Evolutionary conservation across 768 basidiomycete genomes (phyloP), one percentile per base, ranked within the genome.

Genomic region (Coprinopsis cinerea): DNA sequence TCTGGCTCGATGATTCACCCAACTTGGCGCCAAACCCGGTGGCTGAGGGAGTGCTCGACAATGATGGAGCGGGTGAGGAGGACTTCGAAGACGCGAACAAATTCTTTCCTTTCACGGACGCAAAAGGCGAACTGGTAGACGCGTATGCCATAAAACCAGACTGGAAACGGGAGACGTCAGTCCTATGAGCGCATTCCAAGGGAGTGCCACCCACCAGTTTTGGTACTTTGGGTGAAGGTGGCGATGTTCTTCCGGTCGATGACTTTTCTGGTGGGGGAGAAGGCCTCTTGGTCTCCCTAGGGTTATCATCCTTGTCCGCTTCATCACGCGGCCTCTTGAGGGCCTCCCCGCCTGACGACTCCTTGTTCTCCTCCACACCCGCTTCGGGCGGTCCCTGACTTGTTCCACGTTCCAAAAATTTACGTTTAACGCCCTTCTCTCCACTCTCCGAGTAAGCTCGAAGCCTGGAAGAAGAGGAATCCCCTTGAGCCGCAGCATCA

Each of bases 71-170:
- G 37, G 30, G 28, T 20, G 56, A 53, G 11, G 71, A 72, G 17
- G 67, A 53, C 30, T 75, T 58, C 57, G 71, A 72, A 10, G 73
- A 65, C 15, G 67, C 61, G 57, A 80, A 79, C 20, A 74, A 55
- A 59, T 77, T 85, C 52, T 82, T 77, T 41, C 85, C 88, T 56
- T 83, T 87, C 59, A 86, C 80, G 41, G 77, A 65, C 13, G 84
- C 81, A 58, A 90, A 90, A 3, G 88, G 87, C 1, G 88, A 89
- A 48, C 71, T 75, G 10, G 78, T 69, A 2, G 85, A 83, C 11
- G 88, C 87, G 57, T 88, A 91, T 1, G 86, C 83, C 77, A 83
- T 82, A 64, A 91, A 91, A 22, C 88, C 88, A 47, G 77, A 69
- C 85, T 85, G 50, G 9, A 52, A 10, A 25, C 6, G 55, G 44